Base-by-base conservation (phyloP, 768 basidiomycete genomes). In the Agrocybe chaxingu region DNA sequence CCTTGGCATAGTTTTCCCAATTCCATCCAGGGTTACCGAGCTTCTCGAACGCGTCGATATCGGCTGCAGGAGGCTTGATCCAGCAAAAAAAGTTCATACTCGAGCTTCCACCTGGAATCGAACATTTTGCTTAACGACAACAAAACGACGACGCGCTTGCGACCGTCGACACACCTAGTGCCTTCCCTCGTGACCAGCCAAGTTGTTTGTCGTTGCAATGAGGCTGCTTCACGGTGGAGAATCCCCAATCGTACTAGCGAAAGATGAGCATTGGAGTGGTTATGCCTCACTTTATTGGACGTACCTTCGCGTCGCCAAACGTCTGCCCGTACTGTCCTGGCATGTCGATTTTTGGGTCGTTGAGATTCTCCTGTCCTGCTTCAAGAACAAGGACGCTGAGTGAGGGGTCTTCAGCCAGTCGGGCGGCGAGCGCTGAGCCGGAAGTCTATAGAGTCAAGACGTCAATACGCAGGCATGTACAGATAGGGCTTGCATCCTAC, bases 21-120 rank as follows among this genome's bases (percentile, higher is more conserved):
- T 78, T 79, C 79, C 80, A 82, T 4, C 79, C 79, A 1, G 69
- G 66, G 50, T 81, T 81, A 5, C 80, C 80, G n/a, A 82, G 65
- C 45, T 66, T 64, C 56, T 80, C 79, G 42, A 74, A 64, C 5
- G 64, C 67, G 45, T 69, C 63, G 18, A 66, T 49, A 40, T 68
- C 68, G 2, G 39, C 45, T 13, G 59, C 60, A 29, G 66, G 67
- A 10, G 69, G 68, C 42, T 66, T 63, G 24, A 56, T 53, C 69
- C 68, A 69, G 9, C 56, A 57, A 19, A 65, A 60, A 52, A 75
- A 73, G 53, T 81, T 81, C 29, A 78, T 67, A 4, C 58, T 58
- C 0, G 77, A 78, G 47, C 64, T 72, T 2, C 80, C 79, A 2
- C 80, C 72, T 65, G 10, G 37, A 13, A 37, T 11, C 11, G 19